Evolutionary conservation across 2,329 filamentous ascomycete genomes (phyloP).

Genomic region (Ophiognomonia clavigignenti-juglandacearum): DNA sequence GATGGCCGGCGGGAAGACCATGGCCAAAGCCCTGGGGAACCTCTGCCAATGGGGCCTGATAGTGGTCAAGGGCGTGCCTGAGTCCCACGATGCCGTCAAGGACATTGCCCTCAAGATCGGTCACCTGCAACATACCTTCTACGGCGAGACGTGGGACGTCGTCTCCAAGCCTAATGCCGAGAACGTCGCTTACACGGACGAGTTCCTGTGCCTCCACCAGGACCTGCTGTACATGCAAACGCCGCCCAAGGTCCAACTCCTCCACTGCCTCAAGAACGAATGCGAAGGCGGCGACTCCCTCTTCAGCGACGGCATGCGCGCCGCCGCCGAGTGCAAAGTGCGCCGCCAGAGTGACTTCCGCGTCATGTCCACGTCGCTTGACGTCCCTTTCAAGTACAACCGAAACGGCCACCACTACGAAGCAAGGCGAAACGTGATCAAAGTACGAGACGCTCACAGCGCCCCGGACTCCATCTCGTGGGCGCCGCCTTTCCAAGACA

Average conservation of each 20-base stretch:
- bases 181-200: constrained; percentile 86
- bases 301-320: constrained; percentile 72
- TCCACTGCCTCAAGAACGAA: constrained; percentile 83
- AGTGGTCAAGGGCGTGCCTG: constrained; percentile 71
- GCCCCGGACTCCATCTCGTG: constrained; percentile 28
- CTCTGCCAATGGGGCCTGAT: constrained; percentile 67
- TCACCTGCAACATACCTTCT: constrained; percentile 79
- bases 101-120: constrained; percentile 70
- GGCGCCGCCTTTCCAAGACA: constrained; percentile 6
- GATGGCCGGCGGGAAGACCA: constrained; percentile 52
- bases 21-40: constrained; percentile 58
- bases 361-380: constrained; percentile 33
- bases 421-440: constrained; percentile 55
- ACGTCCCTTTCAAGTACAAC: constrained; percentile 55
- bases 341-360: constrained; percentile 22
- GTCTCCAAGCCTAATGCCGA: constrained; percentile 75
- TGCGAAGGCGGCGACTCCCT: constrained; percentile 77
- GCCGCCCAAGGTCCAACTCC: constrained; percentile 76
- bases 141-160: constrained; percentile 88
- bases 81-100: constrained; percentile 59
- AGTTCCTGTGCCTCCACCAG: constrained; percentile 84
- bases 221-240: constrained; percentile 83
- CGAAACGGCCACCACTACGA: constrained; percentile 66
- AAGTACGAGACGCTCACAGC: constrained; percentile 40
- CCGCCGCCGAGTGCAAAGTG: constrained; percentile 39